Evolutionary conservation across 2,329 filamentous ascomycete species (phyloP).

Genomic region (Sphaceloma murrayae): DNA sequence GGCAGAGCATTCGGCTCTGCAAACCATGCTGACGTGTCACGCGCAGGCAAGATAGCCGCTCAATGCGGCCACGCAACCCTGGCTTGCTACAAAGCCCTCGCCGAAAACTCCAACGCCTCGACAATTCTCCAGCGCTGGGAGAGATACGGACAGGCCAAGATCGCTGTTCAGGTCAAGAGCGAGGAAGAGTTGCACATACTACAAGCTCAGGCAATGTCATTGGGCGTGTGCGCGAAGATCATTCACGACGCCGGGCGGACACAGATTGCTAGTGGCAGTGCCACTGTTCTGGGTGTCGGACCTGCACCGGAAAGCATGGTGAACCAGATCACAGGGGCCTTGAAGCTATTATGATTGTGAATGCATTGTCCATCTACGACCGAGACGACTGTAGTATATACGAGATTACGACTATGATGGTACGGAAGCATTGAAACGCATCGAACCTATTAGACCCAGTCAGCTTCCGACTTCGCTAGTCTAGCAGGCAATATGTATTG

Average conservation of each 20-base stretch:
- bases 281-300: constrained; percentile 73
- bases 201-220: constrained; percentile 67
- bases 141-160: constrained; percentile 75
- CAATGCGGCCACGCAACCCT: constrained; percentile 95
- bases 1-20: constrained; percentile 1
- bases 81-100: constrained; percentile 85
- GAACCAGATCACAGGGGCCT: constrained; percentile 70
- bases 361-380: constrained; percentile 3
- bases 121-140: constrained; percentile 77
- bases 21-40: constrained; percentile 2
- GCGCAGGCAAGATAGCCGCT: constrained; percentile 84
- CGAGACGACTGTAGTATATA: constrained; percentile 3
- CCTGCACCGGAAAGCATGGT: constrained; percentile 75
- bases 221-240: constrained; percentile 80
- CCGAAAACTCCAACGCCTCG: constrained; percentile 45
- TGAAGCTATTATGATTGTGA: constrained; percentile 64
- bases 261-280: constrained; percentile 87
- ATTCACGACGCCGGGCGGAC: constrained; percentile 94
- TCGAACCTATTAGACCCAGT: no score
- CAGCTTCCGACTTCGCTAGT: background rate
- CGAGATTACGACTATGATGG: no score
- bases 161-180: constrained; percentile 79
- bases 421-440: no score
- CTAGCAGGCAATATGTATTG: background rate
- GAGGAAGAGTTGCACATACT: constrained; percentile 70